These are phyloP conservation scores for Dissophora ornata DNA, from an alignment of 192 early-diverging fungal genomes.

Conservation along the genomic window DNA sequence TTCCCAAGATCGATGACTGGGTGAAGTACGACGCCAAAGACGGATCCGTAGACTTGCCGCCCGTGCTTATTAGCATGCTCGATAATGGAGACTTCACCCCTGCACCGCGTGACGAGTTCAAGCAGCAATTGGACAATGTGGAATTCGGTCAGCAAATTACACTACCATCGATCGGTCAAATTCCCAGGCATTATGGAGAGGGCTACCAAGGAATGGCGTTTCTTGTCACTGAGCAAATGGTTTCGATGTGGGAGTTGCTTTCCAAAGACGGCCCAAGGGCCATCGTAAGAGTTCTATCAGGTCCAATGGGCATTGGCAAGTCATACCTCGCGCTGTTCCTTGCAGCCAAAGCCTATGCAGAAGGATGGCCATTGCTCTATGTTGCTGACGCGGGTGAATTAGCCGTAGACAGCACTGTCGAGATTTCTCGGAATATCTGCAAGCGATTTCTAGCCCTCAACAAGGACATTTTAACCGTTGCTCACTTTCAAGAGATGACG, in stretches of 20 bases:
- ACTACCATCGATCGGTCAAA: constrained; percentile 30
- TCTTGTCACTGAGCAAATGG: constrained; percentile 40
- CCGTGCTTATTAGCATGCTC: constrained; percentile 6
- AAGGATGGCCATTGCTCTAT: constrained; percentile 34
- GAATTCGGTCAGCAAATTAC: constrained; percentile 23
- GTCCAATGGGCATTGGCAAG: constrained; percentile 41
- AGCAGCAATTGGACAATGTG: constrained; percentile 9
- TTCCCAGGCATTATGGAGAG: constrained; percentile 19
- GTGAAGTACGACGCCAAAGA: constrained; percentile 1
- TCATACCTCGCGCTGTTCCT: constrained; percentile 38
- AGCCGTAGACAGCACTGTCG: not conserved
- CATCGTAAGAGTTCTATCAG: constrained; percentile 34
- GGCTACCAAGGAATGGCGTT: constrained; percentile 26
- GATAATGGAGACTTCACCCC: constrained; percentile 11
- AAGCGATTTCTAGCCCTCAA: constrained; percentile 26
- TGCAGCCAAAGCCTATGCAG: constrained; percentile 39
- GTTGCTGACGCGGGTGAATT: constrained; percentile 35
- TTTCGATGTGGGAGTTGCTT: constrained; percentile 21
- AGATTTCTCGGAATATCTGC: constrained; percentile 8
- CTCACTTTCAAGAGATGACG: not conserved
- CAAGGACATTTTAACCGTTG: constrained; percentile 41
- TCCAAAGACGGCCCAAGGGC: constrained; percentile 13
- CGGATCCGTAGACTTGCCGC: constrained; percentile 5
- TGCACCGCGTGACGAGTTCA: constrained; percentile 20
- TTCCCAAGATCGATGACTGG: not conserved